Conservation (phyloP, 495 filamentous ascomycete species). For the Sabuloglossum arenarium region DNA sequence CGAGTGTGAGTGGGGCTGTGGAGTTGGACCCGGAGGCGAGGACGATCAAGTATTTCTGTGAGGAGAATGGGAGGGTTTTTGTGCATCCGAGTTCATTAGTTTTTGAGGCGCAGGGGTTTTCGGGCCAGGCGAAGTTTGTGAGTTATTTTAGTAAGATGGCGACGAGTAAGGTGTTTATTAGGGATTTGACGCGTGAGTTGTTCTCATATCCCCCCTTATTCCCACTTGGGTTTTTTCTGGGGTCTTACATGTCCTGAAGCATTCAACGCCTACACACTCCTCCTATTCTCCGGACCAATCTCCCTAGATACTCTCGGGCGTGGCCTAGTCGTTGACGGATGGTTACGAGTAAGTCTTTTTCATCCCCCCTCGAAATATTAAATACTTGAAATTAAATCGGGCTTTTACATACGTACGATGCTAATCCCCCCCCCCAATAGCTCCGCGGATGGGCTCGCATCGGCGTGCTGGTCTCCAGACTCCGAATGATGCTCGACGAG, state of each 20-base stretch:
- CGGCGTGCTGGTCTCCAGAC: conserved; percentile 65
- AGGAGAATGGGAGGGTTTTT: conserved; percentile 75
- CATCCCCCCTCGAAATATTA: not conserved
- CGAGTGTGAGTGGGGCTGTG: conserved; percentile 63
- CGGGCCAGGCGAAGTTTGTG: conserved; percentile 43
- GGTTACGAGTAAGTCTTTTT: conserved; percentile 40
- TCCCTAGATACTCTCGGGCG: conserved; percentile 71
- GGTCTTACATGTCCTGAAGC: conserved; percentile 24
- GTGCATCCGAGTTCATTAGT: conserved; percentile 75
- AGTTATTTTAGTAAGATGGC: conserved; percentile 80
- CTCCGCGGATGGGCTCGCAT: conserved; percentile 88
- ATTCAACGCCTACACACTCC: conserved; percentile 73
- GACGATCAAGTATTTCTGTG: conserved; percentile 78
- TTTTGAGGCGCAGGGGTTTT: conserved; percentile 59
- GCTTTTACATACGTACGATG: no score
- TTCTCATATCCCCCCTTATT: not conserved
- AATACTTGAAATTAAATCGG: no score
- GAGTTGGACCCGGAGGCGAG: conserved; percentile 83
- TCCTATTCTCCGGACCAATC: conserved; percentile 69
- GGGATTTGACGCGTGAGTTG: conserved; percentile 65
- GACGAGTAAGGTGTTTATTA: conserved; percentile 71
- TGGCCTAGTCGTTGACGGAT: conserved; percentile 80
- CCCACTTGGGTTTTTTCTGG: no score
- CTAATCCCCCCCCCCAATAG: not conserved
- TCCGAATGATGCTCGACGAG: conserved; percentile 72